Conservation (phyloP, 345 rosid species). For the Eucalyptus viminalis region DNA sequence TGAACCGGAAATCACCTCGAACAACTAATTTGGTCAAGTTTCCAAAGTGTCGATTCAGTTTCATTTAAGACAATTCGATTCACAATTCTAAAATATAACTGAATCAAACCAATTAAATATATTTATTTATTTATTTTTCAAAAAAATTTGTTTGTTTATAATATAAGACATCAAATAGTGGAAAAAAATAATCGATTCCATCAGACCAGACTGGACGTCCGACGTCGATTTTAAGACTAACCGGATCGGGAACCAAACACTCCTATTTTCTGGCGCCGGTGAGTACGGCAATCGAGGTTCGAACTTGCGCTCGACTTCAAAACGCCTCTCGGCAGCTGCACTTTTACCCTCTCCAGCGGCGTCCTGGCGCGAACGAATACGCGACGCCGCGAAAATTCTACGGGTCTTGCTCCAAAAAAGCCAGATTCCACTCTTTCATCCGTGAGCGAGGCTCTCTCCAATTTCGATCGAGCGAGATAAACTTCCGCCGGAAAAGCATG, state of each 20-base stretch:
- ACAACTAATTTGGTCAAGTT: too few species aligned
- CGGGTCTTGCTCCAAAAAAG: not conserved
- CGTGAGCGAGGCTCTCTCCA: not conserved
- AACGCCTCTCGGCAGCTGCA: not conserved
- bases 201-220: too few species aligned
- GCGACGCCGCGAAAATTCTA: not conserved
- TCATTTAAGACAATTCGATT: fast-evolving
- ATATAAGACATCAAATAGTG: too few species aligned
- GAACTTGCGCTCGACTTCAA: not conserved
- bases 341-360: not conserved
- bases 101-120: too few species aligned
- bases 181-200: too few species aligned
- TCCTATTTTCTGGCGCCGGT: too few species aligned
- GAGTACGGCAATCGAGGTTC: too few species aligned
- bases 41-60: fast-evolving
- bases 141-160: too few species aligned
- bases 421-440: not conserved
- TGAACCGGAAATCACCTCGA: fast-evolving
- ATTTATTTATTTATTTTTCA: too few species aligned
- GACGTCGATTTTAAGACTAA: too few species aligned
- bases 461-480: not conserved
- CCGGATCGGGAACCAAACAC: too few species aligned
- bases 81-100: too few species aligned
- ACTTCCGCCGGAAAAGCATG: not conserved
- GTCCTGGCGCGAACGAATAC: not conserved